Evolutionary conservation across 352 stramenopile genomes (phyloP), one percentile per base, ranked within the genome.

Genomic region (Globisporangium polare): DNA sequence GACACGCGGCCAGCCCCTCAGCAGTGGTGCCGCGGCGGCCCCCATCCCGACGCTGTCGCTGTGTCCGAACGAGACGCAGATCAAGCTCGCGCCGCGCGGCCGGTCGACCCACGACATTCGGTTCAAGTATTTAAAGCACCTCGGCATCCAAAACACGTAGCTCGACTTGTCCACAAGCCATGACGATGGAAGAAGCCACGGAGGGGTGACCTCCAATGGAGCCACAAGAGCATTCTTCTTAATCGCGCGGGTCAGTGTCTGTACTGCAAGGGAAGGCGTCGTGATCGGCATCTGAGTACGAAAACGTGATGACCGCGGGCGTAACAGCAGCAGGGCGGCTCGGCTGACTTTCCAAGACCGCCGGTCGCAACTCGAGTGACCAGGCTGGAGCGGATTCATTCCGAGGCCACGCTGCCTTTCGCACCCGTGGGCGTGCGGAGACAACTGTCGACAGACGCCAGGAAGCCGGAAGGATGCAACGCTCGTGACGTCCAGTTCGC

Each of bases 61-160:
- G 33, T 77, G 70, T 52, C 72, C 72, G 12, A 64, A 60, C n/a
- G 59, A 86, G 60, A 88, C 80, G 63, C 74, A 91, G 65, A 83
- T 93, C 51, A 73, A 89, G 61, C 69, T 95, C 45, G 73, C 83
- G n/a, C 80, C 86, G 20, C 81, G 86, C 54, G 75, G 81, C 6
- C 80, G 83, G 10, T 90, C 83, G 37, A 75, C 80, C 10, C 78
- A 89, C 39, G 83, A 90, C 53, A 80, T 95, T 54, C 83, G 86
- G 20, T 93, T 95, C 69, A 92, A 95, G 69, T 95, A 95, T 60
- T 69, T 95, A 29, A 92, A 92, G 66, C 86, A 95, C 59, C 72
- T 95, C 31, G 86, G 86, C 46, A 95, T 95, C 43, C 74, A 91
- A 63, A 90, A 80, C 50, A 43, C 50, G 29, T 56, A 56, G 39